Evolutionary conservation across 306 rosid genomes (phyloP).

Genomic region (Cotoneaster glaucophyllus): DNA sequence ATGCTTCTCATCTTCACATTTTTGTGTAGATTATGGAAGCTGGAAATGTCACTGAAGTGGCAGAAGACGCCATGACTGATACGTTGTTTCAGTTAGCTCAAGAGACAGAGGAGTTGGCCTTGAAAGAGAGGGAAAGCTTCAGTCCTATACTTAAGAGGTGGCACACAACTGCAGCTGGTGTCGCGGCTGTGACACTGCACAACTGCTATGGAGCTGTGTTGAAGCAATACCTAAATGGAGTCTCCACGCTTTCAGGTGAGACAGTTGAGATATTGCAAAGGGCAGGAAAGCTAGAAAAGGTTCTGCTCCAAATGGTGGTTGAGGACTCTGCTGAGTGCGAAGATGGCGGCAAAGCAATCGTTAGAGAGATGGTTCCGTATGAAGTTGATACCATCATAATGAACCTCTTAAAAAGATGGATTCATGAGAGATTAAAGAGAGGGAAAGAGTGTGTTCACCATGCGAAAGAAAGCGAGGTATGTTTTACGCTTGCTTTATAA

Average conservation of each 20-base stretch:
- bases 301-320: conserved; percentile 75
- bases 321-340: conserved; percentile 66
- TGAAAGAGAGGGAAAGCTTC: conserved; percentile 67
- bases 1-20: not conserved
- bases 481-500: not conserved
- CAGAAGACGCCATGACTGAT: conserved; percentile 42
- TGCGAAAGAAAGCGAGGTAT: conserved; percentile 83
- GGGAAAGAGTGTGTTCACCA: conserved; percentile 45
- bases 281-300: conserved; percentile 77
- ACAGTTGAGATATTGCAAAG: conserved; percentile 62
- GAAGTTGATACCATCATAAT: conserved; percentile 74
- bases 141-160: conserved; percentile 67
- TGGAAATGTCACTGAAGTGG: conserved; percentile 35
- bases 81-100: conserved; percentile 60
- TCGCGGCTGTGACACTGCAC: conserved; percentile 76
- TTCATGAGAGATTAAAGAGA: conserved; percentile 42
- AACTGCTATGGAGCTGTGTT: conserved; percentile 63
- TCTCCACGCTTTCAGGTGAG: conserved; percentile 39
- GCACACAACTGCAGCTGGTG: conserved; percentile 53
- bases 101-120: conserved; percentile 71
- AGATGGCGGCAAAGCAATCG: conserved; percentile 56
- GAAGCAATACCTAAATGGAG: conserved; percentile 63
- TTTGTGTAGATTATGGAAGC: conserved; percentile 42
- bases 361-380: conserved; percentile 79
- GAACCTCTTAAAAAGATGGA: conserved; percentile 65